These are phyloP conservation scores for Rhodomyrtus psidioides DNA, from an alignment of 441 rosid genomes.

Conservation along the genomic window DNA sequence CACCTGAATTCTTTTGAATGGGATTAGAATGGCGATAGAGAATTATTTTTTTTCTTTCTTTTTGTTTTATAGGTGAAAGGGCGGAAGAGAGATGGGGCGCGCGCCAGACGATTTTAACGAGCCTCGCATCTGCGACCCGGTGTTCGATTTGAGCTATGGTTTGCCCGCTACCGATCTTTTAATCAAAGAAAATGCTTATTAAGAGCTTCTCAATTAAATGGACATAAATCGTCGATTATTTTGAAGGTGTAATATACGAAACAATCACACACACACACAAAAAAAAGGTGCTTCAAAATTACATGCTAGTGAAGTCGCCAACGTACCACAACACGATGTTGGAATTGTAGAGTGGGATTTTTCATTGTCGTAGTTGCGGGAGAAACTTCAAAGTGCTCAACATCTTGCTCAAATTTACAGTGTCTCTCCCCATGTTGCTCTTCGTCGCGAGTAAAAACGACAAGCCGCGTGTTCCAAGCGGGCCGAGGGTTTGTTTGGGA, in stretches of 20 bases:
- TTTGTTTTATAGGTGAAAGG: not conserved
- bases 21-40: not conserved
- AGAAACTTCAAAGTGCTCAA: slow-evolving; percentile 42
- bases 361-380: slow-evolving; percentile 62
- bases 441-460: no score
- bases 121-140: accelerated
- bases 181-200: not conserved
- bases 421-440: slow-evolving; percentile 16
- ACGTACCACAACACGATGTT: slow-evolving; percentile 72
- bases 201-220: not conserved
- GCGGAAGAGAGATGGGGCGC: not conserved
- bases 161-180: no score
- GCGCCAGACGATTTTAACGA: not conserved
- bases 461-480: no score
- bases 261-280: no score
- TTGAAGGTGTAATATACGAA: no score
- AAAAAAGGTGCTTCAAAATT: no score
- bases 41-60: not conserved
- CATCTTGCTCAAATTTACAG: not conserved
- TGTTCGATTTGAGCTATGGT: not conserved
- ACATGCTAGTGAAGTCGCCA: slow-evolving; percentile 51
- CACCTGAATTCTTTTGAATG: not conserved
- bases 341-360: slow-evolving; percentile 45
- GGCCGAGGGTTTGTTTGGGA: no score
- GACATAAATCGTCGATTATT: not conserved